phyloP scores from a whole-genome alignment of 2,329 filamentous ascomycete species.

The Seiridium unicorne region DNA sequence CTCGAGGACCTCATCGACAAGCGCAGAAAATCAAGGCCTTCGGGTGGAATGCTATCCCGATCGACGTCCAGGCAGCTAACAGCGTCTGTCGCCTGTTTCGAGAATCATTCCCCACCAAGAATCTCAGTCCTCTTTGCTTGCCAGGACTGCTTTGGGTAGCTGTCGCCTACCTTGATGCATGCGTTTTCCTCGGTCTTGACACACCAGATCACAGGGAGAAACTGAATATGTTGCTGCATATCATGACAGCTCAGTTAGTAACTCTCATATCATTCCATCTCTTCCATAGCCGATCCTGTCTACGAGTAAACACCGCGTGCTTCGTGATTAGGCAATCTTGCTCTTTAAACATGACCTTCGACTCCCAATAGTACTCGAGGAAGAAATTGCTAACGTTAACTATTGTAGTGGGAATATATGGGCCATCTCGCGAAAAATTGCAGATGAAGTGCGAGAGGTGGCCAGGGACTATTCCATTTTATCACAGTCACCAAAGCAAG shows the following conservation, averaged over 20 bases:
- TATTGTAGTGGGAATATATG: constrained; percentile 25
- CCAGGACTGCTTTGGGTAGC: constrained; percentile 22
- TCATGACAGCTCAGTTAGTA: constrained; percentile 22
- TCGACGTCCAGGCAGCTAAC: constrained; percentile 30
- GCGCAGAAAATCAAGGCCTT: constrained; percentile 25
- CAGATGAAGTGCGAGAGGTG: constrained; percentile 30
- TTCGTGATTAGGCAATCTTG: no score
- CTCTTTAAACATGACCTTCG: no score
- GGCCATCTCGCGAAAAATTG: constrained; percentile 30
- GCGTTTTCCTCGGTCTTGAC: constrained; percentile 29
- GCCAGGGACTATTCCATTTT: constrained; percentile 19
- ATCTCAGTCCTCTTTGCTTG: constrained; percentile 23
- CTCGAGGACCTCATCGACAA: constrained; percentile 22
- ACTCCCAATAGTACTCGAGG: no score
- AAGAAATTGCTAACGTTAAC: no score
- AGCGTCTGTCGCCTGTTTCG: constrained; percentile 29
- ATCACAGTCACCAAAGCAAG: neutral
- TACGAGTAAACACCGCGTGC: no score
- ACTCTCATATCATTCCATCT: no score
- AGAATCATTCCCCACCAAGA: constrained; percentile 25
- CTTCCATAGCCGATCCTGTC: no score
- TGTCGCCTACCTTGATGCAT: constrained; percentile 30
- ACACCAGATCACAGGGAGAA: constrained; percentile 29
- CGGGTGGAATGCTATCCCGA: constrained; percentile 26
- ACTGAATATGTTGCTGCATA: constrained; percentile 26